Base-by-base conservation (phyloP, 164 flowering plant species). In the Magnolia sinica region DNA sequence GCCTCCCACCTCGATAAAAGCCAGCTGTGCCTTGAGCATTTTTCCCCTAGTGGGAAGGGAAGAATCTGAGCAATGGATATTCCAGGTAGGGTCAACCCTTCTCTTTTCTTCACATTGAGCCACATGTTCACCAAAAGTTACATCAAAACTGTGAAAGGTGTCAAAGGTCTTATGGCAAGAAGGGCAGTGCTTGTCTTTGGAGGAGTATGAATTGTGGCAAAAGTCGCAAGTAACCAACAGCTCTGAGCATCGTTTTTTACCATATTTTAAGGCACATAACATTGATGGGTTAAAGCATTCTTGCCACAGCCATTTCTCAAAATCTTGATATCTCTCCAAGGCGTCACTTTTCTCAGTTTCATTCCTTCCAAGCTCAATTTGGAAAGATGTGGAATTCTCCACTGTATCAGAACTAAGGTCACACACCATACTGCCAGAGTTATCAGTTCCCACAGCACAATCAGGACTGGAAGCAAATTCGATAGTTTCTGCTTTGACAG, bases 261-360 rank as follows among this genome's bases (percentile, higher is more conserved):
- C 96, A 82, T 85, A 86, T 79, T 89, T 91, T 74, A 78, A 64
- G 52, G 97, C 96, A 84, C 86, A 80, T 70, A 91, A 79, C 50
- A 70, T 67, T 20, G 87, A 85, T 61, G 92, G 80, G 82, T 78
- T 77, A 66, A 86, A 79, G 80, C 92, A 89, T 79, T 91, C 96
- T 72, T 82, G 84, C 98, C 95, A 91, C 80, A 87, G 83, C 98
- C 98, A 95, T 78, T 85, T 87, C 76, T 90, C 86, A 22, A 84
- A 86, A 71, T 91, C 94, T 58, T 81, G 84, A 79, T 89, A 90
- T 82, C 96, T 89, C 74, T 76, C 81, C 76, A 86, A 72, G 71
- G 87, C 84, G 73, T 76, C 79, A 23, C 51, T 81, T 76, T 84
- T 85, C 84, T 96, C 97, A 16, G 20, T 67, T 50, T 83, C 84